Evolutionary conservation across 179 eudicot genomes (phyloP), one percentile per base, ranked within the genome.

Genomic region (Actinidia polygama): DNA sequence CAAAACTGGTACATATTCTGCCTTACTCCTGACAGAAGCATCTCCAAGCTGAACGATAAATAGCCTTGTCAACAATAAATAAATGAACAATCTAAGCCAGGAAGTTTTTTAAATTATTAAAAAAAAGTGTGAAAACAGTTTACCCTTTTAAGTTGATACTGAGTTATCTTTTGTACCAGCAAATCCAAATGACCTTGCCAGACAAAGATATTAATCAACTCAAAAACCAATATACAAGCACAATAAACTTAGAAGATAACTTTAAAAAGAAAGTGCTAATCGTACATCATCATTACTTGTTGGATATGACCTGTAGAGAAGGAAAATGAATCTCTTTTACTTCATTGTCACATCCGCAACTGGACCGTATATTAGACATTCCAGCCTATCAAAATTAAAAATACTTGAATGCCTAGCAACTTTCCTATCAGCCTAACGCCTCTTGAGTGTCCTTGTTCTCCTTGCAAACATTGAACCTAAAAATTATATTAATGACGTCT

Each of bases 371-470:
- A 51, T 2, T 7, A 23, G 11, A 67, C 24, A 57, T 23, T 16
- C 4, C 26, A 64, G 21, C 44, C 4, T 21, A 76, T 51, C 46
- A 51, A 73, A 75, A 40, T 47, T 2, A 75, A 54, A 44, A 7
- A 69, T 85, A 97, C 99, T 94, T 97, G 96, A 75, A 92, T 79
- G 58, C 98, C 99, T 83, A 97, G 94, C 98, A 97, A 93, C 93
- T 93, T 95, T 75, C 95, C 98, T 77, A 97, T 90, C 85, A 97
- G 73, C 98, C 91, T 70, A 97, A 51, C 40, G 91, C 97, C 85
- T 97, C 99, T 83, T 97, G 99, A 40, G 99, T 97, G 82, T 97
- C 99, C 90, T 97, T 97, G 83, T 97, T 97, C 94, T 97, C 99
- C 92, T 97, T 97, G 94, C 89, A 97, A 76, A 97, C 94, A 91